A percentile compares a stretch with the other conserved stretches of the same genome.
Conservation (phyloP, 192 early-diverging fungal species). For the Thoreauomyces humboldtii region DNA sequence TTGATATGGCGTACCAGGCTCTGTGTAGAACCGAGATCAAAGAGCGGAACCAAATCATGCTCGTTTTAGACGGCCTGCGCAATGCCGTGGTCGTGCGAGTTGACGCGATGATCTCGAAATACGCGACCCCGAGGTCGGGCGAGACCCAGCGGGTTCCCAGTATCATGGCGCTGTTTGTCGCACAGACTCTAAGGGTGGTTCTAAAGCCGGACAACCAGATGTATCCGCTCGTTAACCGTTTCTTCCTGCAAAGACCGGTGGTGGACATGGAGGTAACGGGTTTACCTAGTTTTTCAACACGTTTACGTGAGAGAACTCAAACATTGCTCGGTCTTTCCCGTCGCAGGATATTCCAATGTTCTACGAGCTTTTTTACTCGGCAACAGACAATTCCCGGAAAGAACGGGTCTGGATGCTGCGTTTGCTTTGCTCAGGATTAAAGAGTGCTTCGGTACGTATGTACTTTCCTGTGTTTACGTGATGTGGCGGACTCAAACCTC, state of each 20-base stretch:
- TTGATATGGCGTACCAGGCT: constrained; percentile 63
- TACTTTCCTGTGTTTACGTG: not conserved
- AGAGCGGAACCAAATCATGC: constrained; percentile 68
- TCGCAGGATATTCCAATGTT: constrained; percentile 79
- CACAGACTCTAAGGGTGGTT: constrained; percentile 58
- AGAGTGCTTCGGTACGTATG: constrained; percentile 44
- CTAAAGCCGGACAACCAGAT: constrained; percentile 72
- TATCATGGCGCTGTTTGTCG: constrained; percentile 65
- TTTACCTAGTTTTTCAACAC: not conserved
- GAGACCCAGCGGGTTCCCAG: constrained; percentile 59
- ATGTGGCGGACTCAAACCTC: not conserved
- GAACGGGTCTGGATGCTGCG: constrained; percentile 76
- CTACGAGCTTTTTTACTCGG: constrained; percentile 72
- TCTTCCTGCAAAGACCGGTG: constrained; percentile 67
- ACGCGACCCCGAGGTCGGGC: not conserved
- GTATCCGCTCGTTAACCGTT: constrained; percentile 72
- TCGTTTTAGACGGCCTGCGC: constrained; percentile 65
- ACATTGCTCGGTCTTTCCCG: not conserved
- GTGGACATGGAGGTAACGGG: constrained; percentile 54
- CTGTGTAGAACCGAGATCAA: constrained; percentile 47
- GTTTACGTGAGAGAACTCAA: no score
- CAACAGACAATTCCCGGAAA: constrained; percentile 55
- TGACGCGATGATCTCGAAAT: constrained; percentile 1
- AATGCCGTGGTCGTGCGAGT: constrained; percentile 60
- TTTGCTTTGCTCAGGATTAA: constrained; percentile 59